Percentiles rank a stretch among this genome's conserved stretches.
Evolutionary conservation across 2,329 filamentous ascomycete species (phyloP).

Genomic region (Botrytis fragariae): DNA sequence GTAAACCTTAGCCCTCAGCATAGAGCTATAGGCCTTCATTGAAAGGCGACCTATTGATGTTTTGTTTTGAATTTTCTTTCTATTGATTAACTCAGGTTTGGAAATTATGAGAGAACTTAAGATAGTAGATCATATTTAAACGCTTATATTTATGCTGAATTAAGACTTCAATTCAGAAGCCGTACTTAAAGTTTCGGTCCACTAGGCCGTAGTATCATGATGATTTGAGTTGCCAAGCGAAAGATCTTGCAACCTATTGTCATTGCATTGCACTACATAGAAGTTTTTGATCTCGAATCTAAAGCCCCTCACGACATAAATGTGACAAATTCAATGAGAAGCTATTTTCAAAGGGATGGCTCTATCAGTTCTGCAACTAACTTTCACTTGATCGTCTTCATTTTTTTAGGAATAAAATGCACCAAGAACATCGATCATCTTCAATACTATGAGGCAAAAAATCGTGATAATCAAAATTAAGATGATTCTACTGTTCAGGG

Average conservation of each 20-base stretch:
- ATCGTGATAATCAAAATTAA: no score
- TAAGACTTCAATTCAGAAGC: fast-evolving
- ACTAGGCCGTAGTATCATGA: background rate
- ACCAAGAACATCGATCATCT: no score
- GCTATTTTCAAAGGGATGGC: background rate
- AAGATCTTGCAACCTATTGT: background rate
- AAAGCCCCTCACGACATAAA: fast-evolving
- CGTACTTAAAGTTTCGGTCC: background rate
- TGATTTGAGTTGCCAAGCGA: background rate
- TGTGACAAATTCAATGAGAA: background rate
- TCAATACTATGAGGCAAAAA: no score
- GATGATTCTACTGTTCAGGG: no score
- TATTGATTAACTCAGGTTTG: background rate
- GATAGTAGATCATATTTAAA: background rate
- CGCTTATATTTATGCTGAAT: fast-evolving
- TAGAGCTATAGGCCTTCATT: background rate
- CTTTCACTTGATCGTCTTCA: background rate
- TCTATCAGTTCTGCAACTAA: fast-evolving
- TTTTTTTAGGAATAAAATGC: no score
- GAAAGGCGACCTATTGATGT: background rate
- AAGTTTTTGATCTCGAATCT: background rate
- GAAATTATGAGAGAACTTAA: background rate
- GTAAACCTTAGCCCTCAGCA: background rate
- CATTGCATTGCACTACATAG: background rate
- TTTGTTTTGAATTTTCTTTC: fast-evolving